Evolutionary conservation across 2,329 filamentous ascomycete genomes (phyloP).

Genomic region (Pseudogymnoascus sp.): DNA sequence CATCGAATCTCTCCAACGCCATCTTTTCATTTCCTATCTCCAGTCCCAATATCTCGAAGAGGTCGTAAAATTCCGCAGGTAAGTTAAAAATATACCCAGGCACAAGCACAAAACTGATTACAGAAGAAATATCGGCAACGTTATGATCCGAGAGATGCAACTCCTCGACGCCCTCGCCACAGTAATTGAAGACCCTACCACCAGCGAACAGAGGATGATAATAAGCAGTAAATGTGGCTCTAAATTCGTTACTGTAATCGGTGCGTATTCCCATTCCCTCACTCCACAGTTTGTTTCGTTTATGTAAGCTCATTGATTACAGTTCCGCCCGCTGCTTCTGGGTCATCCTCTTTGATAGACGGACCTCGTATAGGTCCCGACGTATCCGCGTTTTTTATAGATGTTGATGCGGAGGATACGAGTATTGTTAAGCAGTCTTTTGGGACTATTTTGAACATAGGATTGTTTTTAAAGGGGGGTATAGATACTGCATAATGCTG

Average conservation of each 20-base stretch:
- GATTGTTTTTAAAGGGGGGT: neutral
- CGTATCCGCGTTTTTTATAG: slow-evolving; percentile 4
- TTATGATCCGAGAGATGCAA: slow-evolving; percentile 14
- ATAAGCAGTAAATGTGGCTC: slow-evolving; percentile 11
- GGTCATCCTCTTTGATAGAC: neutral
- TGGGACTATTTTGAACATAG: slow-evolving; percentile 5
- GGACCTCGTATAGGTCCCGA: neutral
- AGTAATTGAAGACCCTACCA: slow-evolving; percentile 3
- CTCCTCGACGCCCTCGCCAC: slow-evolving; percentile 9
- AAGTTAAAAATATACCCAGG: neutral
- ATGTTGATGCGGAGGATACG: neutral
- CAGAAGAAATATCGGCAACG: slow-evolving; percentile 9
- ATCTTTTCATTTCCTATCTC: neutral
- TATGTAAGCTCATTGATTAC: neutral
- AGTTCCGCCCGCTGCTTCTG: neutral
- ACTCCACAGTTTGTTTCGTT: too few relatives aligned
- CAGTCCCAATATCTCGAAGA: neutral
- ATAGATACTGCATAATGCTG: neutral
- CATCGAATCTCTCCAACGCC: neutral
- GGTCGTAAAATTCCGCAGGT: neutral
- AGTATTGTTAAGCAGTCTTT: slow-evolving; percentile 8
- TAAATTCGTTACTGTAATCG: slow-evolving; percentile 11
- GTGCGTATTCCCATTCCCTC: neutral
- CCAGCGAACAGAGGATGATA: slow-evolving; percentile 11
- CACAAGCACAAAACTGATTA: neutral